Conservation (phyloP, 768 basidiomycete species). For the Phylloporus sp. region DNA sequence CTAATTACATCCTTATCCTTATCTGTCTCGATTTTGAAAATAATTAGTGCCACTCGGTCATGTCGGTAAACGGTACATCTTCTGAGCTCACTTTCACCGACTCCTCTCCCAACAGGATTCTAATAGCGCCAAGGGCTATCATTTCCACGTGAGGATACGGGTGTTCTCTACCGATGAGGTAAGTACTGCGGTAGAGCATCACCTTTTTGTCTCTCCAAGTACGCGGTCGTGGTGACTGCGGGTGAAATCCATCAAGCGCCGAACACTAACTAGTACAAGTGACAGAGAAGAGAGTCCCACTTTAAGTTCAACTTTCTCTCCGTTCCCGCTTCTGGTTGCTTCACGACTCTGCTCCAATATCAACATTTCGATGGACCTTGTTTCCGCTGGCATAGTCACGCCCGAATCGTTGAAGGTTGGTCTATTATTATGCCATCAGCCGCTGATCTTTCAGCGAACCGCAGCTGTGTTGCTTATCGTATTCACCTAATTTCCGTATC, state of each 20-base stretch:
- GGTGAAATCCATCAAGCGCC: too few relatives aligned
- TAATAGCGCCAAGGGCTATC: too few relatives aligned
- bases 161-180: constrained; percentile 4
- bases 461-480: constrained; percentile 2
- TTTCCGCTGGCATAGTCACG: not conserved
- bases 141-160: constrained; percentile 17
- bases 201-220: not conserved
- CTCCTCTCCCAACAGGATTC: too few relatives aligned
- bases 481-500: too few relatives aligned
- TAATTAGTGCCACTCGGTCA: too few relatives aligned
- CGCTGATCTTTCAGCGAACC: not conserved
- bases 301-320: not conserved
- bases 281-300: too few relatives aligned
- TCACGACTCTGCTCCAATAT: not conserved
- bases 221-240: not conserved
- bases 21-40: too few relatives aligned
- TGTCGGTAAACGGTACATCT: too few relatives aligned
- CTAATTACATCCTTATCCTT: too few relatives aligned
- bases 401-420: not conserved
- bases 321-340: not conserved
- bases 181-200: constrained; percentile 16
- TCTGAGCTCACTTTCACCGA: too few relatives aligned
- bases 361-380: not conserved
- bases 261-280: too few relatives aligned
- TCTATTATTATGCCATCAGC: not conserved